Conservation (phyloP, 805 yeast genomes). For the Metschnikowia colocasiae region DNA sequence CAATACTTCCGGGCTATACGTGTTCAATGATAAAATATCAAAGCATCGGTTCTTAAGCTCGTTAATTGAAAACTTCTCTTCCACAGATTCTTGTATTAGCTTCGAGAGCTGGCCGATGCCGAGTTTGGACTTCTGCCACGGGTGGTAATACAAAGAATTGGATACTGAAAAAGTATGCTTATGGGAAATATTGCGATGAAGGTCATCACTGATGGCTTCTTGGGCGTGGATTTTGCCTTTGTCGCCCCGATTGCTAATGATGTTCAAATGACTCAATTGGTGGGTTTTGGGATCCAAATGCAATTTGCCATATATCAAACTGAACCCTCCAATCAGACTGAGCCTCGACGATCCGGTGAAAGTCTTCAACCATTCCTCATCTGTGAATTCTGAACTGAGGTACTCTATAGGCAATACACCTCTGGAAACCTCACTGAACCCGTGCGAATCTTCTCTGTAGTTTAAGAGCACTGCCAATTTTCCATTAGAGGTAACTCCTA, state of each 20-base stretch:
- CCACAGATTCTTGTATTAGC: conserved; percentile 20
- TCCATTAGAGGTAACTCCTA: conserved; percentile 62
- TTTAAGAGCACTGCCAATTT: conserved; percentile 73
- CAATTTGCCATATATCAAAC: conserved; percentile 54
- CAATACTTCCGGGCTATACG: conserved; percentile 31
- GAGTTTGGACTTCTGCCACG: conserved; percentile 69
- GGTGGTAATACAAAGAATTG: conserved; percentile 59
- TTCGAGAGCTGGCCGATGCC: conserved; percentile 40
- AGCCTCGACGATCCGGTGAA: conserved; percentile 18
- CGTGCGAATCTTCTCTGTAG: conserved; percentile 47
- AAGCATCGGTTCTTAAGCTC: conserved; percentile 51
- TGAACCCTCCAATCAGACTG: conserved; percentile 56
- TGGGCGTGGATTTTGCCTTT: conserved; percentile 31
- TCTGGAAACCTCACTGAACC: conserved; percentile 42
- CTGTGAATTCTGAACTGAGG: conserved; percentile 31
- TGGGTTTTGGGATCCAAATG: conserved; percentile 20
- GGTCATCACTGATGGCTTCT: conserved; percentile 6
- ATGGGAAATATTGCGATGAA: conserved; percentile 20
- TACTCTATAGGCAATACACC: conserved; percentile 50
- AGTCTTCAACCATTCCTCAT: conserved; percentile 44
- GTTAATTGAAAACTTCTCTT: conserved; percentile 26
- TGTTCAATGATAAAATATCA: conserved; percentile 45
- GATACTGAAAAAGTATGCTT: conserved; percentile 55
- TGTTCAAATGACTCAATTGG: conserved; percentile 34
- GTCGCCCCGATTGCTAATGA: conserved; percentile 51